Evolutionary conservation across 2,329 filamentous ascomycete species (phyloP), one percentile per base, ranked within the genome.

Genomic region (Curvularia sp.): DNA sequence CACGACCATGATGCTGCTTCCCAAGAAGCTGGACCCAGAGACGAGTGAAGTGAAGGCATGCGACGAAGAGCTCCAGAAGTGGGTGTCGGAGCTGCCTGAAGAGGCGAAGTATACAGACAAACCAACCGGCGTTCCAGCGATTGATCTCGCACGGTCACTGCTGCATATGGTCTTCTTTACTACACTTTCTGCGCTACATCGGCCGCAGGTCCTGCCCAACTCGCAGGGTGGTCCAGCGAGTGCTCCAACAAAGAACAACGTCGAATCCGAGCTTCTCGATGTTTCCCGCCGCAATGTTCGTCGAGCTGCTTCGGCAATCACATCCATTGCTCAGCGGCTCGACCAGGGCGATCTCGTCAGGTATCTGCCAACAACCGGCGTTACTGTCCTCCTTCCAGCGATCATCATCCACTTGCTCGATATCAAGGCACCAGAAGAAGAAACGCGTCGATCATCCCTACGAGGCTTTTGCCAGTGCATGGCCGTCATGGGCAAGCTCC

Each of bases 121-220:
- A 49, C 82, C 85, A 51, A 83, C 78, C 15, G 81, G 87, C 18
- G 88, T 87, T 27, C 61, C 65, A 43, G 32, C 86, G 3, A 86
- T 89, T 48, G 82, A 85, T 61, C 79, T 97, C 2, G 92, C 97
- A 74, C 86, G 91, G 47, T 91, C 91, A n/a, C 82, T 97, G 19
- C 81, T 98, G 34, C 92, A 96, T 76, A 96, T 97, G 89, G 88
- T 97, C 1, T 97, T 96, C 77, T 91, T 93, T 76, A 96, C 94
- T 1, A 96, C 93, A 0, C 84, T 96, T 18, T 97, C 92, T 51
- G 94, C 94, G 3, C 83, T 98, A 18, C 93, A 97, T 76, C 88
- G 94, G 28, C 94, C 94, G 2, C 93, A 96, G 65, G 94, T 97
- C 58, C 84, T 97, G 39, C 92, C 93, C 0, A 89, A 89, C 0